Evolutionary conservation across 2,329 filamentous ascomycete species (phyloP).

Genomic region (Beauveria sp.): DNA sequence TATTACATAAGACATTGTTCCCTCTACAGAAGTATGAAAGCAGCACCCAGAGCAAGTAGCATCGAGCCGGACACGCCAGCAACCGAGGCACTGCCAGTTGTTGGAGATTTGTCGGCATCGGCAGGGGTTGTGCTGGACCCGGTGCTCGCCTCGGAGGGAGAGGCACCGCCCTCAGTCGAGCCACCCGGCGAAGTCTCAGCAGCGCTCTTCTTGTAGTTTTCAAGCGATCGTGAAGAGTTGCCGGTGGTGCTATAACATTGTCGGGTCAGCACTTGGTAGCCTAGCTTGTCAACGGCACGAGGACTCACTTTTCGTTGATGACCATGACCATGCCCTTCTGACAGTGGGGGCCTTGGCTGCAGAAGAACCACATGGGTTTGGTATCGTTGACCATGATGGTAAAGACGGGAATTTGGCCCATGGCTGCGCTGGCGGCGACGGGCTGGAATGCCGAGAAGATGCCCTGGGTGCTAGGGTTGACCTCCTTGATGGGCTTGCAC

Average conservation of each 20-base stretch:
- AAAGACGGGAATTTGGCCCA: conserved; percentile 55
- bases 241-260: conserved; percentile 26
- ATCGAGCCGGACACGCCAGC: conserved; percentile 31
- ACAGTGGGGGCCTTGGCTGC: conserved; percentile 67
- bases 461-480: conserved; percentile 45
- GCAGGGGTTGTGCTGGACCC: conserved; percentile 6
- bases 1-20: background rate
- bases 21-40: conserved; percentile 33
- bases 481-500: conserved; percentile 52
- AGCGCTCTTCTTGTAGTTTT: conserved; percentile 38
- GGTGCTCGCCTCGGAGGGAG: conserved; percentile 15
- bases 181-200: conserved; percentile 17
- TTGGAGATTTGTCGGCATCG: conserved; percentile 11
- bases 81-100: conserved; percentile 17
- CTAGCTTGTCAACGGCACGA: background rate
- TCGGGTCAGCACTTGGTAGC: conserved; percentile 20
- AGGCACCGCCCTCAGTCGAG: conserved; percentile 7
- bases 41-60: conserved; percentile 35
- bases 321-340: conserved; percentile 68
- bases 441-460: conserved; percentile 64
- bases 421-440: conserved; percentile 43
- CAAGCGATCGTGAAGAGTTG: conserved; percentile 46
- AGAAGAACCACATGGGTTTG: conserved; percentile 73
- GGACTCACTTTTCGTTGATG: conserved; percentile 62
- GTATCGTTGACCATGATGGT: conserved; percentile 62